phyloP scores from a whole-genome alignment of 106 monocot genomes.

The Hemerocallis citrina region DNA sequence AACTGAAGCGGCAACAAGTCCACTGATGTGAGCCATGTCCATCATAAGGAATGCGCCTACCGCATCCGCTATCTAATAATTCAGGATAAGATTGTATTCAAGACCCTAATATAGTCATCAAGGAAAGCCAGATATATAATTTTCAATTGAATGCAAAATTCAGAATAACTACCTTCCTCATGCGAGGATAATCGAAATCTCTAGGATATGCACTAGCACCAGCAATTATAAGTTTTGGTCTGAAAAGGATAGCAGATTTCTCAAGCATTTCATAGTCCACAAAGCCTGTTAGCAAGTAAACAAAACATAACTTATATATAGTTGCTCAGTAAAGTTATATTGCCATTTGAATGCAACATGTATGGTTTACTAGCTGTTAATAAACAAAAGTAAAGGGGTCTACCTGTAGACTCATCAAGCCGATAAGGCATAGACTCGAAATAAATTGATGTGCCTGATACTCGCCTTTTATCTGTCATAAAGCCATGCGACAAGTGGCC shows the following conservation, averaged over 20 bases:
- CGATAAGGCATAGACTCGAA: constrained; percentile 41
- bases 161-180: constrained; percentile 24
- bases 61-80: constrained; percentile 23
- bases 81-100: neutral
- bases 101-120: neutral
- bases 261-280: constrained; percentile 37
- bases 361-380: constrained; percentile 31
- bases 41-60: constrained; percentile 38
- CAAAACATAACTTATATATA: neutral
- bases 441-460: constrained; percentile 32
- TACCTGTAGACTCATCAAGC: constrained; percentile 40
- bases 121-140: no score
- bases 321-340: no score
- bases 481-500: constrained; percentile 42
- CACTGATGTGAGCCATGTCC: constrained; percentile 46
- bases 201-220: constrained; percentile 38
- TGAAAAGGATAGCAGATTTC: constrained; percentile 29
- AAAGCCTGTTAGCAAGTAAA: constrained; percentile 12
- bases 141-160: no score
- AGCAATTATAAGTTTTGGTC: constrained; percentile 34
- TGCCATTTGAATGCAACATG: constrained; percentile 10
- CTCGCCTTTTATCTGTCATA: constrained; percentile 35
- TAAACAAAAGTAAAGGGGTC: neutral
- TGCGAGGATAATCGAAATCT: constrained; percentile 29
- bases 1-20: constrained; percentile 32